A percentile compares a stretch with the other conserved stretches of the same genome.
phyloP scores from a whole-genome alignment of 768 basidiomycete species.

The Amanita phalloides region DNA sequence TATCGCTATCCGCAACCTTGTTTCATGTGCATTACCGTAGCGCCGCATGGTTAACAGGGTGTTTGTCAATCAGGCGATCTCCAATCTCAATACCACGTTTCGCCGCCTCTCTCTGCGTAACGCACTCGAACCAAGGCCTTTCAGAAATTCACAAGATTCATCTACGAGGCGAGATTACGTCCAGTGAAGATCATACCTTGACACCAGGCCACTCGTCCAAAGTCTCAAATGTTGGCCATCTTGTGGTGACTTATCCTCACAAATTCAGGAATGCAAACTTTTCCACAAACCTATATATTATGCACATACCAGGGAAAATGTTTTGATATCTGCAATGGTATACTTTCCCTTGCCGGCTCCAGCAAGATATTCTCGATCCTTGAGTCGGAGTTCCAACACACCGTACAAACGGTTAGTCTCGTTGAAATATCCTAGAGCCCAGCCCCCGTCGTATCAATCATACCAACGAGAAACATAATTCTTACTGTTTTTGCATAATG shows the following conservation, averaged over 20 bases:
- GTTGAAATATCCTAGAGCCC: slow-evolving; percentile 50
- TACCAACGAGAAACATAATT: background rate
- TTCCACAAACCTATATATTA: background rate
- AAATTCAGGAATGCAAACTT: background rate
- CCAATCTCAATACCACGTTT: too few relatives aligned
- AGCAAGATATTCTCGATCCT: slow-evolving; percentile 65
- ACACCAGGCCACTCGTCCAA: slow-evolving; percentile 57
- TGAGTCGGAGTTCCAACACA: slow-evolving; percentile 75
- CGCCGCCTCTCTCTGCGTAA: too few relatives aligned
- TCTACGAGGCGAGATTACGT: background rate
- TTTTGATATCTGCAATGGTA: slow-evolving; percentile 66
- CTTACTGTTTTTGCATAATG: slow-evolving; percentile 57
- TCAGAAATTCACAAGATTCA: too few relatives aligned
- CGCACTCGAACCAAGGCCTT: too few relatives aligned
- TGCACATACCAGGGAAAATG: slow-evolving; percentile 33
- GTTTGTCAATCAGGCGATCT: too few relatives aligned
- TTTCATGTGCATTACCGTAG: too few relatives aligned
- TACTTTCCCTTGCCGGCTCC: slow-evolving; percentile 63
- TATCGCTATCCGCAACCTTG: too few relatives aligned
- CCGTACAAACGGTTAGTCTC: slow-evolving; percentile 78
- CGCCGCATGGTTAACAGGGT: too few relatives aligned
- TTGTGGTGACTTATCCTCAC: slow-evolving; percentile 38
- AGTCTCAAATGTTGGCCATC: slow-evolving; percentile 38
- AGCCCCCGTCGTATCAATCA: background rate
- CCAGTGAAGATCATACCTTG: slow-evolving; percentile 17